Evolutionary conservation across 768 basidiomycete genomes (phyloP).

Genomic region (Candolleomyces efflorescens): DNA sequence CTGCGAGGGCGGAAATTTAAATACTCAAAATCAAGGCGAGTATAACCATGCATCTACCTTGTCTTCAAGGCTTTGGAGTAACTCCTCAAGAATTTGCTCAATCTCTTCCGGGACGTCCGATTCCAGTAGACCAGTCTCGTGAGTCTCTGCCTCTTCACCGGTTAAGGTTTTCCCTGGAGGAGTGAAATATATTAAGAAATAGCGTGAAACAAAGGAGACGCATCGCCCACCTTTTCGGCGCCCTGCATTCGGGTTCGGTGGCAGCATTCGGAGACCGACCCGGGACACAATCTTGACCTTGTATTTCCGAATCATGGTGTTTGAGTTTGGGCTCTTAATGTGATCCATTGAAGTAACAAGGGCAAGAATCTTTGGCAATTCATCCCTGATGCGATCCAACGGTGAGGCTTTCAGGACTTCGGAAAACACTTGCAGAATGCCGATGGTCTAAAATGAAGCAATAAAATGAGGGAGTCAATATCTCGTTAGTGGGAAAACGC

Average conservation of each 20-base stretch:
- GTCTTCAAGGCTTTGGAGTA: constrained; percentile 76
- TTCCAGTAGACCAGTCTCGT: constrained; percentile 20
- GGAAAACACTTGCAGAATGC: constrained; percentile 63
- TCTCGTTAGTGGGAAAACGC: background rate
- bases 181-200: background rate
- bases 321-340: constrained; percentile 38
- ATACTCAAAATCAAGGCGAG: background rate
- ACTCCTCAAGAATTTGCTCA: constrained; percentile 66
- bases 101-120: constrained; percentile 75
- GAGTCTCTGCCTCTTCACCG: constrained; percentile 12
- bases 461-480: background rate
- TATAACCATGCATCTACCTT: constrained; percentile 44
- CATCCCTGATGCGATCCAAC: constrained; percentile 43
- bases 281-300: constrained; percentile 66
- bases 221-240: constrained; percentile 38
- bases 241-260: constrained; percentile 33
- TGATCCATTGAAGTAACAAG: constrained; percentile 41
- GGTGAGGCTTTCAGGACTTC: constrained; percentile 66
- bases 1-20: constrained; percentile 33
- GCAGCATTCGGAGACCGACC: constrained; percentile 57
- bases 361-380: constrained; percentile 39
- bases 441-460: constrained; percentile 48
- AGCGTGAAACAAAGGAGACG: background rate
- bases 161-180: constrained; percentile 17
- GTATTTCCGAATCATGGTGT: constrained; percentile 67